Evolutionary conservation across 2,329 filamentous ascomycete genomes (phyloP), one percentile per base, ranked within the genome.

Genomic region (Colletotrichum lini): DNA sequence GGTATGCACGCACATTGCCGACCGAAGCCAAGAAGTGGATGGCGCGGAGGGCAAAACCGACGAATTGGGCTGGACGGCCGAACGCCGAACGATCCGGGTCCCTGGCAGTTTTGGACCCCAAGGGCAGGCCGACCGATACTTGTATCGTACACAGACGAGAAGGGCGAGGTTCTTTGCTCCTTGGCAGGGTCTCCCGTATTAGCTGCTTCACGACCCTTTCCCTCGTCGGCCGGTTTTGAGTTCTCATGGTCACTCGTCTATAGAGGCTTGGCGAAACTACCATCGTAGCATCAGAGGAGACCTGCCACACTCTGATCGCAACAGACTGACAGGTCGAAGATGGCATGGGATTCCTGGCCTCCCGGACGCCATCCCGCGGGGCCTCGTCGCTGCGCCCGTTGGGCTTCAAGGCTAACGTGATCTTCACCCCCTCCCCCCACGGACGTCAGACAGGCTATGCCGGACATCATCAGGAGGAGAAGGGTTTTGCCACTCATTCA

Each of bases 1-100:
- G 45, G 30, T 40, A 16, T 15, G 47, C 38, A 60, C 62, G 67
- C 67, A 61, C 56, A 56, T 47, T 67, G 68, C 68, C 45, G 57
- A 63, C 68, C 45, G 57, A 63, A 13, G 38, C 26, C 30, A 21
- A 4, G 54, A 21, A 9, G 26, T 52, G 21, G 50, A 42, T 7
- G 26, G n/a, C 2, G n/a, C 3, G 47, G 42, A 12, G 45, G 52
- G 21, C 15, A 4, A 35, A 42, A 30, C 2, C 44, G 18, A 57
- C 45, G 44, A 9, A 47, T 42, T 15, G 15, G 44, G 45, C 50
- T 54, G 35, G 45, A 53, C 35, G 8, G 6, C 57, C 64, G 58
- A 49, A 44, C 23, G 42, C 56, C 49, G 56, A 61, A 53, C 12
- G n/a, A 15, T 63, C 65, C 52, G 44, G 40, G 40, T 67, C 40